Percentiles rank a stretch among this genome's conserved stretches.
These are phyloP conservation scores for sunflower (Helianthus annuus) DNA, from an alignment of 129 eudicot species.

Conservation along the genomic window HanXRQr2.0-SUNRISE NC_035436.2:165129339-165129838, in stretches of 20 bases:
- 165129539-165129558: conserved; percentile 12
- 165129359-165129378: too few species aligned
- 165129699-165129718: neutral
- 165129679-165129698: conserved; percentile 23
- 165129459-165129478: too few species aligned
- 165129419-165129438: too few species aligned
- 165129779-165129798: conserved; percentile 3
- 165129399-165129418: too few species aligned
- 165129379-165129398: too few species aligned
- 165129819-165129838: conserved; percentile 7
- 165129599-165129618: conserved; percentile 29
- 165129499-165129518: neutral
- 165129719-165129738: conserved; percentile 1
- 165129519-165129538: neutral
- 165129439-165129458: too few species aligned
- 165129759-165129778: conserved; percentile 1
- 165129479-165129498: neutral
- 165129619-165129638: conserved; percentile 33
- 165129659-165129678: conserved; percentile 18
- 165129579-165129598: conserved; percentile 25
- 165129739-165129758: conserved; percentile 17
- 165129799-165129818: neutral
- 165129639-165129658: conserved; percentile 15
- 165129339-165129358: too few species aligned
- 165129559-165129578: conserved; percentile 30